phyloP scores from a whole-genome alignment of 306 rosid genomes.

The Glycine latifolia region DNA sequence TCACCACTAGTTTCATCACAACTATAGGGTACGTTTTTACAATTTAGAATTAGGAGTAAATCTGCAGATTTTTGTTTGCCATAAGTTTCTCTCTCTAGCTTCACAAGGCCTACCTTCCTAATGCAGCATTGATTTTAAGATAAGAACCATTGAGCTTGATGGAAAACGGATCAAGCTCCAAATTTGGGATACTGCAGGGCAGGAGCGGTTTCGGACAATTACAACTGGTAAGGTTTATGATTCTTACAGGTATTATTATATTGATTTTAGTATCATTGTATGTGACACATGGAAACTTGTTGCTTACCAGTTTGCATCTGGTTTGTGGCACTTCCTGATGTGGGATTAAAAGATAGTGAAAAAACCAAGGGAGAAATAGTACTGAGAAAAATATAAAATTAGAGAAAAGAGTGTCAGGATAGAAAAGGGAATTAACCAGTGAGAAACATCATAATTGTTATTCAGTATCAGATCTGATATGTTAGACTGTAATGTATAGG shows the following conservation, averaged over 20 bases:
- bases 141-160: constrained; percentile 98
- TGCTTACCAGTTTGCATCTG: constrained; percentile 1
- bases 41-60: constrained; percentile 23
- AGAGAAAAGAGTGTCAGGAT: background rate
- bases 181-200: constrained; percentile 99
- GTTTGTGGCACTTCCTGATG: constrained; percentile 27
- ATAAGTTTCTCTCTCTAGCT: constrained; percentile 34
- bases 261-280: background rate
- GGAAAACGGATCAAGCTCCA: constrained; percentile 94
- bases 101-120: constrained; percentile 35
- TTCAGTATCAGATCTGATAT: background rate
- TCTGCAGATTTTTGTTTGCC: constrained; percentile 23
- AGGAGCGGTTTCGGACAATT: constrained; percentile 97
- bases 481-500: background rate
- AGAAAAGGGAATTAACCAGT: constrained; percentile 7
- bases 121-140: constrained; percentile 93
- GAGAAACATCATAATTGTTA: constrained; percentile 16
- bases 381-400: background rate
- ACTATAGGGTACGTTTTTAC: constrained; percentile 78
- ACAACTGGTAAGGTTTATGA: constrained; percentile 75
- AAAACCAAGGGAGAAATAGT: background rate
- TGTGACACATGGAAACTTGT: background rate
- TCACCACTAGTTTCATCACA: constrained; percentile 96
- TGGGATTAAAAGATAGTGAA: constrained; percentile 1
- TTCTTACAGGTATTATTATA: background rate